Percentiles rank a stretch among this genome's conserved stretches.
These are phyloP conservation scores for Brassica juncea DNA, from an alignment of 345 rosid species.

Conservation along the genomic window DNA sequence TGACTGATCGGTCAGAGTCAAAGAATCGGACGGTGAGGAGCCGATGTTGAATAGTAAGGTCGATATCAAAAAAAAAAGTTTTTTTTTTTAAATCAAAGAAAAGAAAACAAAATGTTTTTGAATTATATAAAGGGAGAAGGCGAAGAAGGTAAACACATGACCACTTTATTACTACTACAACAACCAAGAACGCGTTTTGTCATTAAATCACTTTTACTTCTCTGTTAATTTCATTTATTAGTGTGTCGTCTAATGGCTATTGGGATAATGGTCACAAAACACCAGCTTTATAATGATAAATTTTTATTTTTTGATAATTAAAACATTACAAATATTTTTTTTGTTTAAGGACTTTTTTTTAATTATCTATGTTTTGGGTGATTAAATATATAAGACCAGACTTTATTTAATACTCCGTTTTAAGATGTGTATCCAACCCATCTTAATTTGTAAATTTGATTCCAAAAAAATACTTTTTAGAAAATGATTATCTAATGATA, in stretches of 20 bases:
- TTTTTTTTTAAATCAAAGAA: background rate
- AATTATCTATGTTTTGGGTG: background rate
- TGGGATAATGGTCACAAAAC: background rate
- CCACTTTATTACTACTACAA: background rate
- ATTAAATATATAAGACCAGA: background rate
- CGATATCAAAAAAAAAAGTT: background rate
- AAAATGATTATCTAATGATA: background rate
- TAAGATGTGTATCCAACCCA: background rate
- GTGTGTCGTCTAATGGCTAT: background rate
- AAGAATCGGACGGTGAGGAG: conserved; percentile 39
- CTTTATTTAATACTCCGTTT: background rate
- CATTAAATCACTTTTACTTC: conserved; percentile 26
- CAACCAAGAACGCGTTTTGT: conserved; percentile 25
- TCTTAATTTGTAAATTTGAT: background rate
- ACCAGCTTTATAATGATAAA: background rate
- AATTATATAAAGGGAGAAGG: background rate
- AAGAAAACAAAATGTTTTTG: too few species aligned
- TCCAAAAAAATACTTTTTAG: background rate
- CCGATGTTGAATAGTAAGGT: conserved; percentile 24
- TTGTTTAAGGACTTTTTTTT: too few species aligned
- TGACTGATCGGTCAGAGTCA: conserved; percentile 40
- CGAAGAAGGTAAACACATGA: background rate
- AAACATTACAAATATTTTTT: too few species aligned
- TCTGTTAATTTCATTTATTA: conserved; percentile 22
- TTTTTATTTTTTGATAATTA: background rate